phyloP scores from a whole-genome alignment of 495 filamentous ascomycete genomes.

The Neurospora intermedia region DNA sequence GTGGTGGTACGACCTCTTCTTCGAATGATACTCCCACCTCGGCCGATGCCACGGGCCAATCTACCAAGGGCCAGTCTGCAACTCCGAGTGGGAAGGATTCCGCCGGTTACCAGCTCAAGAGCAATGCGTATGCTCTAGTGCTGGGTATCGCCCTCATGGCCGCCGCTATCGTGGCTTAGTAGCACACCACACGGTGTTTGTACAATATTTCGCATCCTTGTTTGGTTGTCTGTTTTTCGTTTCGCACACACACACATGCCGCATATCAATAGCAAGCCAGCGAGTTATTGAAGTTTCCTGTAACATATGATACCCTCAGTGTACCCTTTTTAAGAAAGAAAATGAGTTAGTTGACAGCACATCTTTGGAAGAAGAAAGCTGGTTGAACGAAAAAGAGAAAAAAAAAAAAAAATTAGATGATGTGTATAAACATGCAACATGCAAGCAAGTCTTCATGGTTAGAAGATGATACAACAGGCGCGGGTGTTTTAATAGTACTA shows the following conservation, averaged over 20 bases:
- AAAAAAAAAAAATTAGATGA: not conserved
- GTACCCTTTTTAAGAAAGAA: not conserved
- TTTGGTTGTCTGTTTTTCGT: not conserved
- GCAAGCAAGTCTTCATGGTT: not conserved
- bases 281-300: not conserved
- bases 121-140: conserved; percentile 3
- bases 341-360: not conserved
- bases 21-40: conserved; percentile 7
- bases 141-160: conserved; percentile 8
- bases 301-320: not conserved
- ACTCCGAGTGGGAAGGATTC: conserved; percentile 7
- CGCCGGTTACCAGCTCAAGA: conserved; percentile 9
- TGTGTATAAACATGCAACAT: not conserved
- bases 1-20: not conserved
- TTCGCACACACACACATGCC: not conserved
- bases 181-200: not conserved
- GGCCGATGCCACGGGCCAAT: not conserved
- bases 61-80: not conserved
- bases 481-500: not conserved
- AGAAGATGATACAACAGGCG: not conserved
- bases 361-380: not conserved
- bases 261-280: not conserved
- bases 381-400: not conserved
- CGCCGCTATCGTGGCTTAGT: conserved; percentile 12
- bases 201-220: not conserved